Conservation (phyloP, 345 rosid species). For the Salix exigua region DNA sequence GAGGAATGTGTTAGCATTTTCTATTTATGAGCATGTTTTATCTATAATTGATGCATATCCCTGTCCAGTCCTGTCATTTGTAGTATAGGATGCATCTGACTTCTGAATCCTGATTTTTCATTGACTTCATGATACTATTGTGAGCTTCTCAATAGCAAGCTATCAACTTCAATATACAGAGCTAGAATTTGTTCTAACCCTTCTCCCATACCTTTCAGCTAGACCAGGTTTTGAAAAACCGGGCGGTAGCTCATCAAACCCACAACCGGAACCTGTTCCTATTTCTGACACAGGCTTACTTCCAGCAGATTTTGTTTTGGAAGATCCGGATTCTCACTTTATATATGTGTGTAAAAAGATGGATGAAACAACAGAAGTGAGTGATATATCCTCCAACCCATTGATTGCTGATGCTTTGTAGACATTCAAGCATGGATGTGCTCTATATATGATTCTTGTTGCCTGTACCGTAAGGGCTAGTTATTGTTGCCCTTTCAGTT, state of each 20-base stretch:
- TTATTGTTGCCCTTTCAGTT: conserved; percentile 4
- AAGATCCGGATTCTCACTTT: conserved; percentile 92
- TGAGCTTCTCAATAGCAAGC: background rate
- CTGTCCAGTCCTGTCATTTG: background rate
- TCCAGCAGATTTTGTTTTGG: conserved; percentile 59
- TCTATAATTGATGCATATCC: background rate
- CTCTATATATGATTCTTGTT: conserved; percentile 14
- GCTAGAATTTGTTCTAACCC: background rate
- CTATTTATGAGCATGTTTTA: background rate
- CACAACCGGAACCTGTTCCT: conserved; percentile 64
- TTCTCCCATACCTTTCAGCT: conserved; percentile 44
- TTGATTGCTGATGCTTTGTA: conserved; percentile 37
- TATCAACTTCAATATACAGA: background rate
- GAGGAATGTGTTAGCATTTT: background rate
- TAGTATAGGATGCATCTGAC: background rate
- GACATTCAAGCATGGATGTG: conserved; percentile 2
- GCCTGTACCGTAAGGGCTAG: conserved; percentile 17
- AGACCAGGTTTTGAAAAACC: conserved; percentile 71
- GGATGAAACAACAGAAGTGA: conserved; percentile 31
- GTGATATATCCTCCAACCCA: conserved; percentile 33
- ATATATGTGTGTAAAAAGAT: conserved; percentile 72
- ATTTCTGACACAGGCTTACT: conserved; percentile 61
- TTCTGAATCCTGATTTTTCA: background rate
- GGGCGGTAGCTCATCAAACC: conserved; percentile 38
- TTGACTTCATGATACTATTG: background rate